phyloP scores from a whole-genome alignment of 805 yeast species.

The Hyphopichia homilentoma region DNA sequence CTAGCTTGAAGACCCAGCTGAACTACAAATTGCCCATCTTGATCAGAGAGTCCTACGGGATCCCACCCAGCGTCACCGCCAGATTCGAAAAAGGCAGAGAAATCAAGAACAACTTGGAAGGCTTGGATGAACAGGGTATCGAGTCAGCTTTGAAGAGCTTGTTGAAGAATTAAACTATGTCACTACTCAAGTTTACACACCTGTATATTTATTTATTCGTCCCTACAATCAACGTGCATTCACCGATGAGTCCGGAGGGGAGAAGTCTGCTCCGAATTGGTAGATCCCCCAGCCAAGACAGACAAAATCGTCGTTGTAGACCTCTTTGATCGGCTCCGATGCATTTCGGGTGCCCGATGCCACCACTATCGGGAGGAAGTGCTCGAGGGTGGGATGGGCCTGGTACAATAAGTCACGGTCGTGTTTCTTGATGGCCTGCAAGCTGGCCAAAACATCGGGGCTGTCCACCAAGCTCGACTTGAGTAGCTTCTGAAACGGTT shows the following conservation, averaged over 20 bases:
- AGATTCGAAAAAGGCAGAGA: constrained; percentile 61
- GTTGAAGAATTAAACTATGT: constrained; percentile 27
- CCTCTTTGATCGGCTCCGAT: constrained; percentile 35
- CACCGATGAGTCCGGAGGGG: no score
- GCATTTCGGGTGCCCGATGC: constrained; percentile 45
- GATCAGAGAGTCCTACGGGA: constrained; percentile 72
- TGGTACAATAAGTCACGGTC: constrained; percentile 31
- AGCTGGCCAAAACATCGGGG: constrained; percentile 27
- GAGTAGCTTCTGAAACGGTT: constrained; percentile 48
- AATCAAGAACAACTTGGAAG: constrained; percentile 46
- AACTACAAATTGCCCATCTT: constrained; percentile 70
- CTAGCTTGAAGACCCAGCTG: constrained; percentile 50
- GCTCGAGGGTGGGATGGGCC: constrained; percentile 79
- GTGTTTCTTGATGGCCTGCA: constrained; percentile 31
- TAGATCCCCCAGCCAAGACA: constrained; percentile 73
- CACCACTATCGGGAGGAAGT: constrained; percentile 63
- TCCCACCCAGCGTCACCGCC: constrained; percentile 70
- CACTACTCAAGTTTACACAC: no score
- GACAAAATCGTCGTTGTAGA: constrained; percentile 41
- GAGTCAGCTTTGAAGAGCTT: constrained; percentile 34
- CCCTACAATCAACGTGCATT: no score
- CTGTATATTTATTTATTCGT: no score
- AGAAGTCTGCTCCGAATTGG: constrained; percentile 38
- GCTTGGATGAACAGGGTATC: constrained; percentile 45
- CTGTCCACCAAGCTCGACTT: constrained; percentile 33